Evolutionary conservation across 164 flowering plant species (phyloP).

Genomic region (Amborella trichopoda): DNA sequence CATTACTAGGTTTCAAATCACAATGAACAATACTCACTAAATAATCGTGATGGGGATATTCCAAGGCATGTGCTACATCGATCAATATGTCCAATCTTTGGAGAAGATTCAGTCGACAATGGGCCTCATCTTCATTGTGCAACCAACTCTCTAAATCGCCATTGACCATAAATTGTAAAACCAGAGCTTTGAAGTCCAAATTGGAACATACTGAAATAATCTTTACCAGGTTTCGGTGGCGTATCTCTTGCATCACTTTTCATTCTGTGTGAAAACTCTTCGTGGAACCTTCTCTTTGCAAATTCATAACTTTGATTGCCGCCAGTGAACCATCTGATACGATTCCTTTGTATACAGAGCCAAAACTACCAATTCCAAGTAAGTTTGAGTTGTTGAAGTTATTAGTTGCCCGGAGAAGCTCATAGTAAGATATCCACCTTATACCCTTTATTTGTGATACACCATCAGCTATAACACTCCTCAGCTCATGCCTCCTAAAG

Average conservation of each 20-base stretch:
- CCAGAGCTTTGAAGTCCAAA: slow-evolving; percentile 4
- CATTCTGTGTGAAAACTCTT: slow-evolving; percentile 3
- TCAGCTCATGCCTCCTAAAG: too few relatives aligned
- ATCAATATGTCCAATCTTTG: slow-evolving; percentile 2
- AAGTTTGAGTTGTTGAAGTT: slow-evolving; percentile 1
- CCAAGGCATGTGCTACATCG: slow-evolving; percentile 5
- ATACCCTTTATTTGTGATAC: too few relatives aligned
- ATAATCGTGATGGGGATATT: slow-evolving; percentile 3
- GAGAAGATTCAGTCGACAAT: neutral
- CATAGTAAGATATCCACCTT: slow-evolving; percentile 2
- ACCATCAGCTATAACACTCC: too few relatives aligned
- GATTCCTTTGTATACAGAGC: slow-evolving; percentile 4
- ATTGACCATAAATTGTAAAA: slow-evolving; percentile 1
- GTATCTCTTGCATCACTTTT: neutral
- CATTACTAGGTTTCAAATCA: slow-evolving; percentile 4
- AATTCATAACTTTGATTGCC: slow-evolving; percentile 5
- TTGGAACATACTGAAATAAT: slow-evolving; percentile 1
- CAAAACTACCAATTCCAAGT: slow-evolving; percentile 3
- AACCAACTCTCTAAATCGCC: slow-evolving; percentile 6
- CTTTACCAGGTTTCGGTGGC: slow-evolving; percentile 4
- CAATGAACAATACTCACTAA: neutral
- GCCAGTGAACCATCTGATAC: neutral
- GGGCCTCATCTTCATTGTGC: too few relatives aligned
- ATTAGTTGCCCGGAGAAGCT: slow-evolving; percentile 2
- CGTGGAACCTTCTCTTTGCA: neutral